Conservation (phyloP, 495 filamentous ascomycete species). For the Penicillium salamii region DNA sequence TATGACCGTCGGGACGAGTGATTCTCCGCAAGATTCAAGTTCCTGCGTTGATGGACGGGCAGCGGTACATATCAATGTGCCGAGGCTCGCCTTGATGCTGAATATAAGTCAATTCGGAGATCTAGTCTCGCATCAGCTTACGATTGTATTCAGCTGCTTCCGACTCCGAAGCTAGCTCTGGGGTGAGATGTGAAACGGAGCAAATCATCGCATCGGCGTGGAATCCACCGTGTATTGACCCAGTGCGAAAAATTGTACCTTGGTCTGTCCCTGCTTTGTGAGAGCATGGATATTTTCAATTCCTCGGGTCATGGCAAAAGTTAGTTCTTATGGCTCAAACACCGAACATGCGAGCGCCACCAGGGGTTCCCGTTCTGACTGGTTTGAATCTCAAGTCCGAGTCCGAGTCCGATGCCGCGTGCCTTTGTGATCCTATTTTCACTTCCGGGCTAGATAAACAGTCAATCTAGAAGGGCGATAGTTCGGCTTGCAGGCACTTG, state of each 20-base stretch:
- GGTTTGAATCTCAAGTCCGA: conserved; percentile 13
- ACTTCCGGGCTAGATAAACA: neutral
- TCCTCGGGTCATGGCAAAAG: neutral
- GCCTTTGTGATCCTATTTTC: neutral
- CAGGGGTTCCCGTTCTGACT: neutral
- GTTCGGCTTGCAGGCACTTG: too few relatives aligned
- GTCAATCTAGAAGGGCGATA: too few relatives aligned
- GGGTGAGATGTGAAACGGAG: conserved; percentile 1
- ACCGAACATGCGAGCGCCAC: neutral
- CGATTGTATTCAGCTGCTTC: conserved; percentile 3
- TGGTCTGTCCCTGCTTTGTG: neutral
- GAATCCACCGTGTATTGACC: neutral
- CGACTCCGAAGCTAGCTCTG: conserved; percentile 8
- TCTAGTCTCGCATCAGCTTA: conserved; percentile 1
- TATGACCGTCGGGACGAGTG: conserved; percentile 1
- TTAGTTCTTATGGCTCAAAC: neutral
- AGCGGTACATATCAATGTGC: conserved; percentile 14
- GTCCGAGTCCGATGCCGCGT: conserved; percentile 17
- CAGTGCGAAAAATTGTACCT: neutral
- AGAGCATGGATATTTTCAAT: neutral
- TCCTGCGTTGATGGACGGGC: conserved; percentile 1
- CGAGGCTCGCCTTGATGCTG: conserved; percentile 1
- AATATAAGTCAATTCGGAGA: neutral
- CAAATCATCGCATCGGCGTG: conserved; percentile 8
- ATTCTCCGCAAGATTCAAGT: conserved; percentile 1